These are phyloP conservation scores for Penicillium sp. DNA, from an alignment of 2,329 filamentous ascomycete species.

Conservation along the genomic window DNA sequence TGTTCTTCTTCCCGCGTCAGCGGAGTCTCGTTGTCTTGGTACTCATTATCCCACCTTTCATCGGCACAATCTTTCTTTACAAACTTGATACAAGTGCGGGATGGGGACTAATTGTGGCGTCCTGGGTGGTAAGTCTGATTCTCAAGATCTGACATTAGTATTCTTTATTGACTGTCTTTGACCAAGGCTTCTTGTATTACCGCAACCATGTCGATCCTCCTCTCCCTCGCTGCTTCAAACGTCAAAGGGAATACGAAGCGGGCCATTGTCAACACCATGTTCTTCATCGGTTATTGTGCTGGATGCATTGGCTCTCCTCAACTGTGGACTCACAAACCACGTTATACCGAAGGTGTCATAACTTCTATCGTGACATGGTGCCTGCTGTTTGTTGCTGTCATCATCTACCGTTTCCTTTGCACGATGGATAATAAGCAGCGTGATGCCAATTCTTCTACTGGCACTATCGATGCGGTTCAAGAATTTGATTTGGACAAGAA, in stretches of 20 bases:
- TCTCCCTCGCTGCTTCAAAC: not conserved
- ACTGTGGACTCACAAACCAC: not conserved
- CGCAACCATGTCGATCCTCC: not conserved
- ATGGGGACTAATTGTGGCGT: not conserved
- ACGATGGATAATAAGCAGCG: not conserved
- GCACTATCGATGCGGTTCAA: not conserved
- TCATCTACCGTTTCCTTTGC: not conserved
- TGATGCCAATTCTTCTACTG: not conserved
- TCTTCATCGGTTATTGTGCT: not conserved
- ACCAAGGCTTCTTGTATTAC: not conserved
- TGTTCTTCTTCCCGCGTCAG: not conserved
- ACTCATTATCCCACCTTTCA: not conserved
- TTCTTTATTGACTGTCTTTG: not conserved
- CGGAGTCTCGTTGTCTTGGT: not conserved
- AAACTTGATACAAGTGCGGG: not conserved
- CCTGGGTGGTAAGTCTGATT: not conserved
- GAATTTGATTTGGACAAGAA: not conserved
- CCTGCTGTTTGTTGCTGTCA: not conserved
- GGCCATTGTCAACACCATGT: not conserved
- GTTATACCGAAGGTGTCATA: not conserved
- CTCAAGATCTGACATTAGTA: not conserved
- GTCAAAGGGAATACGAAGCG: not conserved
- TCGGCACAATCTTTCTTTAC: not conserved
- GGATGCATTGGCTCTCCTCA: not conserved
- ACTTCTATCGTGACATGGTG: not conserved